Percentiles rank a stretch among this genome's conserved stretches.
These are phyloP conservation scores for Geum urbanum DNA, from an alignment of 306 rosid genomes.

Conservation along the genomic window DNA sequence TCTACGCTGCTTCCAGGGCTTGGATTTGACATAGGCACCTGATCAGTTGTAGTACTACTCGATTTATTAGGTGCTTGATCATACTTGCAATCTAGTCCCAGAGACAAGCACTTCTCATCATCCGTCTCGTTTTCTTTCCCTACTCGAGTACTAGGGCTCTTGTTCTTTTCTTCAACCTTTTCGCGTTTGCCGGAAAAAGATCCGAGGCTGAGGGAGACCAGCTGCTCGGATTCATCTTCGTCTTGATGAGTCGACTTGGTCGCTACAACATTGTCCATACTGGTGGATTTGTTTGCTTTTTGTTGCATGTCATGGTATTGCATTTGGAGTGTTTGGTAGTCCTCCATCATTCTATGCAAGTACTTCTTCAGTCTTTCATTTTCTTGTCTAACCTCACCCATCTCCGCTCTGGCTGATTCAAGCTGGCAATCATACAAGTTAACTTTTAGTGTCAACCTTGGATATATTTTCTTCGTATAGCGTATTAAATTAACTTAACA, in stretches of 20 bases:
- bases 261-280: slow-evolving; percentile 17
- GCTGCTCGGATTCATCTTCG: slow-evolving; percentile 51
- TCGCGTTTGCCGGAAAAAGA: slow-evolving; percentile 36
- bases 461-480: background rate
- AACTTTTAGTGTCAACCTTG: background rate
- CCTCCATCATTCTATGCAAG: slow-evolving; percentile 54
- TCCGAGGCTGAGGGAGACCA: slow-evolving; percentile 77
- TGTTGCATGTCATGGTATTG: slow-evolving; percentile 45
- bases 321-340: slow-evolving; percentile 60
- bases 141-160: too few species aligned
- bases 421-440: slow-evolving; percentile 39
- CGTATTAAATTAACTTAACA: background rate
- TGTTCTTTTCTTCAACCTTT: slow-evolving; percentile 37
- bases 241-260: too few species aligned
- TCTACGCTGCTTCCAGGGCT: slow-evolving; percentile 51
- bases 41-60: slow-evolving; percentile 28
- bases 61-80: slow-evolving; percentile 42
- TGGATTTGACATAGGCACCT: slow-evolving; percentile 29
- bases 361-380: slow-evolving; percentile 61
- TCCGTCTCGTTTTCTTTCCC: slow-evolving; percentile 25
- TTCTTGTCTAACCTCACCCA: slow-evolving; percentile 72
- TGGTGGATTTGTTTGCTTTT: slow-evolving; percentile 34
- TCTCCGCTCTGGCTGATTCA: slow-evolving; percentile 56
- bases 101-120: slow-evolving; percentile 39
- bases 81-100: slow-evolving; percentile 61